Percentiles rank a stretch among this genome's conserved stretches.
phyloP scores from a whole-genome alignment of 108 stramenopile genomes.

The Cyclotella sp. region DNA sequence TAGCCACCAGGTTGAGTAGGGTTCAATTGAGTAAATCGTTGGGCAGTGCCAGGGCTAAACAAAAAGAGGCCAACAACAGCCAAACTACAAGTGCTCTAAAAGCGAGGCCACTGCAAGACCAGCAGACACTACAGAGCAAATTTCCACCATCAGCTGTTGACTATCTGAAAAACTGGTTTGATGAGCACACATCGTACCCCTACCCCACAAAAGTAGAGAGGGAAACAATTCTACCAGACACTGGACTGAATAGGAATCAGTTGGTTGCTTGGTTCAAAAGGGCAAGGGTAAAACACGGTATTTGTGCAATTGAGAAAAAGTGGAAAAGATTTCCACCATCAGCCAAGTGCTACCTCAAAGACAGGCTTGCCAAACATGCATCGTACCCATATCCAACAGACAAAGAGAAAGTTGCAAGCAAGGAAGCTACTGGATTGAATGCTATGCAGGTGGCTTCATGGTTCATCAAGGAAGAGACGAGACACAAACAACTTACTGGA shows the following conservation, averaged over 20 bases:
- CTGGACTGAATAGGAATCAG: too few relatives aligned
- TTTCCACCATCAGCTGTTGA: too few relatives aligned
- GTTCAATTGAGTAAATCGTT: not conserved
- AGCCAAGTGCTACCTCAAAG: not conserved
- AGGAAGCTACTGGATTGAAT: not conserved
- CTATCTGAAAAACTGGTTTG: not conserved
- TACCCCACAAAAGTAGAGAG: too few relatives aligned
- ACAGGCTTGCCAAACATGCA: not conserved
- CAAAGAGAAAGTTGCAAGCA: not conserved
- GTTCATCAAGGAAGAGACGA: not conserved
- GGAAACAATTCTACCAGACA: too few relatives aligned
- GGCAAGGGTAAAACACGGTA: not conserved
- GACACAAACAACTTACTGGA: not conserved
- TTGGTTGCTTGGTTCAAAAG: too few relatives aligned
- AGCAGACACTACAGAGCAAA: too few relatives aligned
- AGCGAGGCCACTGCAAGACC: too few relatives aligned
- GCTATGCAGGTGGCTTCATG: not conserved
- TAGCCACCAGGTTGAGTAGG: not conserved
- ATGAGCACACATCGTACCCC: not conserved
- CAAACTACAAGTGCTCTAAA: too few relatives aligned
- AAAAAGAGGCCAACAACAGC: too few relatives aligned
- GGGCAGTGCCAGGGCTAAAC: too few relatives aligned
- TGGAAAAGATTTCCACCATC: not conserved
- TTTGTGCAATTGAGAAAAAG: not conserved
- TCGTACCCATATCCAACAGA: conserved; percentile 4